Conservation (phyloP, 306 rosid genomes). For the Rosa persica region DNA sequence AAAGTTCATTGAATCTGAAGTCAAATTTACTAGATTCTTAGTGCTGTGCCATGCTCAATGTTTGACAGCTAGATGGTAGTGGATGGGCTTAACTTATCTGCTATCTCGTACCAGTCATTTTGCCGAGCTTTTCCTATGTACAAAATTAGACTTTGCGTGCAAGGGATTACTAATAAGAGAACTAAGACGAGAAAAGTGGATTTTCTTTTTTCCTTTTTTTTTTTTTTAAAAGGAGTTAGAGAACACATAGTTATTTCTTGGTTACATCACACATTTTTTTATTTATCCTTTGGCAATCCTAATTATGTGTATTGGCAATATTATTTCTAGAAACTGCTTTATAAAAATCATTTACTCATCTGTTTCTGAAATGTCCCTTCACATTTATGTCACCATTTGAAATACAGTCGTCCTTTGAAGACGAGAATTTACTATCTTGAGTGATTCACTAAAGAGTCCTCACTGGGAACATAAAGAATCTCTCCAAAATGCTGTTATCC, state of each 20-base stretch:
- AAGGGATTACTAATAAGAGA: neutral
- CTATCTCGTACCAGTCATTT: neutral
- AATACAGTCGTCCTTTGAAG: neutral
- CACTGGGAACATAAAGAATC: neutral
- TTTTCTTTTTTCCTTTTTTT: too few species aligned
- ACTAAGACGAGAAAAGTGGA: neutral
- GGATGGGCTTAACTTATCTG: neutral
- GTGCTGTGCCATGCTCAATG: neutral
- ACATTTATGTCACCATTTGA: neutral
- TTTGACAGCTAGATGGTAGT: neutral
- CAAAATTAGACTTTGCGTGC: neutral
- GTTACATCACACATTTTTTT: neutral
- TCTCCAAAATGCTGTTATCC: neutral
- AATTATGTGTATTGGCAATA: neutral
- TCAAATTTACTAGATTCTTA: neutral
- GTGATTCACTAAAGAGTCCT: neutral
- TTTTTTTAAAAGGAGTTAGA: neutral
- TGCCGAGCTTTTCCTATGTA: neutral
- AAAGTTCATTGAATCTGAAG: neutral
- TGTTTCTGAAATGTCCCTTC: neutral
- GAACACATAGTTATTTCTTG: neutral
- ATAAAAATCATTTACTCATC: neutral
- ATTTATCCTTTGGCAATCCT: neutral
- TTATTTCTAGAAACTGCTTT: neutral
- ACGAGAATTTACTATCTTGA: neutral